Percentiles rank a stretch among this genome's conserved stretches.
phyloP scores from a whole-genome alignment of 2,329 filamentous ascomycete genomes.

The Neonectria neomacrospora region DNA sequence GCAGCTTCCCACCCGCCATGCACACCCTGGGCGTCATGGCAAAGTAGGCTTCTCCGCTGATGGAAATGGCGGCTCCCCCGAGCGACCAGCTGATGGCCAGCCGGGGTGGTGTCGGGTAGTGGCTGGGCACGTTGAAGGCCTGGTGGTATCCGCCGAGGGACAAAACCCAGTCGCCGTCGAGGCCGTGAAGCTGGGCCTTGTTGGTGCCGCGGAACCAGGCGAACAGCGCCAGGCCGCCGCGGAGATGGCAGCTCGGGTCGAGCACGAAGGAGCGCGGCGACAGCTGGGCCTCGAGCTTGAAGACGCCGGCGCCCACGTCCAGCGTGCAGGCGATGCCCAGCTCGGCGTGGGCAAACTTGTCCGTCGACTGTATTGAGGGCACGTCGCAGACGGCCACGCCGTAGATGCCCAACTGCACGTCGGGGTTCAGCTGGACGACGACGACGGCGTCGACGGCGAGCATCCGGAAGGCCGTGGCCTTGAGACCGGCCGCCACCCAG shows the following conservation, averaged over 20 bases:
- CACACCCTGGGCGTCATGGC: conserved; percentile 57
- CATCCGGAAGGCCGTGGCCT: conserved; percentile 52
- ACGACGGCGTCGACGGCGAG: conserved; percentile 50
- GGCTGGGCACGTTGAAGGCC: conserved; percentile 46
- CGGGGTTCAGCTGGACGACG: conserved; percentile 46
- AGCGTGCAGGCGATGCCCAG: conserved; percentile 49
- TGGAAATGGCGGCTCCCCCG: conserved; percentile 43
- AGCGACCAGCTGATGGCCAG: conserved; percentile 53
- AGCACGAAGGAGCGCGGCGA: conserved; percentile 55
- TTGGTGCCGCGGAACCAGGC: conserved; percentile 51
- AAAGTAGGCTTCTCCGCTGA: conserved; percentile 57
- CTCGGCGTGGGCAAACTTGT: conserved; percentile 51
- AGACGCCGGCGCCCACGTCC: conserved; percentile 49
- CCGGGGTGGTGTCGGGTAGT: conserved; percentile 53
- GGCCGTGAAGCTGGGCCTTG: no score
- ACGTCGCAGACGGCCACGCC: conserved; percentile 46
- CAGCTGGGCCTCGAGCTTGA: conserved; percentile 54
- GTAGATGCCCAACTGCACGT: conserved; percentile 50
- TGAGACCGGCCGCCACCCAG: conserved; percentile 55
- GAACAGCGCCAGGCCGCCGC: conserved; percentile 55
- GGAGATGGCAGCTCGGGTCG: conserved; percentile 52
- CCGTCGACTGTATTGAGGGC: conserved; percentile 30
- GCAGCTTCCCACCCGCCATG: conserved; percentile 55
- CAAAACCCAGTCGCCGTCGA: conserved; percentile 57
- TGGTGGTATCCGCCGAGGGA: conserved; percentile 58